Base-by-base conservation (phyloP, 352 stramenopile genomes). In the Globisporangium cederbergense region DNA sequence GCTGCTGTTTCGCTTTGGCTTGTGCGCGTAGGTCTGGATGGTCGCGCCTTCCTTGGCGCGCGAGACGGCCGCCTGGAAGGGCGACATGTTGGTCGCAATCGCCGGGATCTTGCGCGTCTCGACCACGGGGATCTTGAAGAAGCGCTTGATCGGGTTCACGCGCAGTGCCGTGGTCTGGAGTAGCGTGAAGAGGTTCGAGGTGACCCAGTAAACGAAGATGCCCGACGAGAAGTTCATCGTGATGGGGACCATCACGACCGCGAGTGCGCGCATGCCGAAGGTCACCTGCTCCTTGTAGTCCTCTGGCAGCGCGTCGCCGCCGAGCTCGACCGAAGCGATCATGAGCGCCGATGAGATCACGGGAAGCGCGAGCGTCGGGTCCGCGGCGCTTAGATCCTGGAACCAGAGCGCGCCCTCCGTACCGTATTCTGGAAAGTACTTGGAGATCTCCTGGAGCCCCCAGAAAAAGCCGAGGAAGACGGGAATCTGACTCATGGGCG, bases 121-220 rank as follows among this genome's bases (percentile, higher is more conserved):
- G 38, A 60, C 25, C 42, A 83, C 65, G 0, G 82, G 83, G 64
- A 91, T 86, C 28, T 78, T 77, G 22, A 93, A 59, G 52, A 65
- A 70, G 20, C 73, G 76, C 61, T 87, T 88, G 28, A 93, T 64
- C 32, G 73, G 45, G 49, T 81, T 78, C 11, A 90, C 51, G 25
- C 83, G 83, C 67, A 93, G 67, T 22, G 79, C 42, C 11, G 74
- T 70, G 8, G 81, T 92, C 65, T 94, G 84, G 30, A 63, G 58
- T 13, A 95, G 56, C 42, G 87, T 91, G 75, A 85, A 95, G 56
- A 77, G 68, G 74, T 93, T 95, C 45, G 85, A 94, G 52, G 75
- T 90, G 63, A 95, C 83, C 87, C 87, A 95, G 80, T 94, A 95
- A 34, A 95, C 75, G 18, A 95, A 86, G 42, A 95, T 83, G 42